phyloP scores from a whole-genome alignment of 139 green algal genomes.

The Chlamydomonas sphaeroides region DNA sequence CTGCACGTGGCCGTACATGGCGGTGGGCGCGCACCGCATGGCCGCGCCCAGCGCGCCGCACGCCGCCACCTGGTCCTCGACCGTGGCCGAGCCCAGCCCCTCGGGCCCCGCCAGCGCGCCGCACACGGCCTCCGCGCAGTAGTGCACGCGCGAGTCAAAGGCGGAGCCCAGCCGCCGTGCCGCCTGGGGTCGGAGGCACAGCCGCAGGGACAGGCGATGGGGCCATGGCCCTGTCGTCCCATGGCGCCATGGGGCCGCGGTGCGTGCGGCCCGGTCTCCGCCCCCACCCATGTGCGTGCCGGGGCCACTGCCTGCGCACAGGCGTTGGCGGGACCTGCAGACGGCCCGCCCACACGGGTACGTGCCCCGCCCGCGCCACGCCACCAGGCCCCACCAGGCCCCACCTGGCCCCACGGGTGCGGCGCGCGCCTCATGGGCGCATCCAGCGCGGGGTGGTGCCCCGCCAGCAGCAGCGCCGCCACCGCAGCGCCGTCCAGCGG shows the following conservation, averaged over 20 bases:
- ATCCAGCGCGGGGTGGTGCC: slow-evolving; percentile 71
- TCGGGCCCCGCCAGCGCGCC: slow-evolving; percentile 46
- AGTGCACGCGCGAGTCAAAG: slow-evolving; percentile 13
- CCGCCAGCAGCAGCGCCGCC: slow-evolving; percentile 66
- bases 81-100: slow-evolving; percentile 48
- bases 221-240: too few species aligned
- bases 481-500: slow-evolving; percentile 38
- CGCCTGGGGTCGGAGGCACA: too few species aligned
- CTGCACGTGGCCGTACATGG: slow-evolving; percentile 57
- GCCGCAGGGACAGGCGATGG: too few species aligned
- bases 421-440: slow-evolving; percentile 16
- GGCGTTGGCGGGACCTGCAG: too few species aligned
- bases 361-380: too few species aligned
- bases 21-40: slow-evolving; percentile 53
- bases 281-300: too few species aligned
- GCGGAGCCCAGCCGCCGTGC: background rate
- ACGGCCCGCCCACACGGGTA: too few species aligned
- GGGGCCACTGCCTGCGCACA: too few species aligned
- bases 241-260: too few species aligned
- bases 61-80: slow-evolving; percentile 52
- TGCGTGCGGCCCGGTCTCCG: too few species aligned
- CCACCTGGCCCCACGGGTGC: background rate
- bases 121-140: slow-evolving; percentile 17
- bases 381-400: too few species aligned
- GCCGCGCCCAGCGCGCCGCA: slow-evolving; percentile 60